These are phyloP conservation scores for Mucor indicus DNA, from an alignment of 371 early-diverging fungal species.

Conservation along the genomic window DNA sequence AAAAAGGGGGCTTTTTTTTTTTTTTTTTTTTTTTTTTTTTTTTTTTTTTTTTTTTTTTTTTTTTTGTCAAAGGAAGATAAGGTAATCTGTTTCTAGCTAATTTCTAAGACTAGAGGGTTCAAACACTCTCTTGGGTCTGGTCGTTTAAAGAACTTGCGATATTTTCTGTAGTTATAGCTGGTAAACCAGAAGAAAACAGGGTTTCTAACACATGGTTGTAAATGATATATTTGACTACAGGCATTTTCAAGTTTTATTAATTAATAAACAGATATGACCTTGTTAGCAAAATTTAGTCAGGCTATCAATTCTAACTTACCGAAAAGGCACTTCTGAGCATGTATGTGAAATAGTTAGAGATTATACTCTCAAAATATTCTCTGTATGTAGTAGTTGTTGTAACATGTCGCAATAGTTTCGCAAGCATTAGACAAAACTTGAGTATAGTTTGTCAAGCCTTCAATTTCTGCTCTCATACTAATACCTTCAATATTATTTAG, in stretches of 20 bases:
- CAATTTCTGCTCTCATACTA: not conserved
- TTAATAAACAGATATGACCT: too few relatives aligned
- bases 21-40: too few relatives aligned
- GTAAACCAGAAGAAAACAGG: constrained; percentile 1
- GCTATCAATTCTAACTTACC: not conserved
- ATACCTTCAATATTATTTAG: not conserved
- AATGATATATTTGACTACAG: not conserved
- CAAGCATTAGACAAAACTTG: constrained; percentile 2
- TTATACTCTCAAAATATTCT: not conserved
- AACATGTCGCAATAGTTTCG: constrained; percentile 3
- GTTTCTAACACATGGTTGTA: not conserved
- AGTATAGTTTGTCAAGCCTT: constrained; percentile 1
- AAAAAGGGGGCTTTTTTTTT: too few relatives aligned
- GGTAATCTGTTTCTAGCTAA: constrained; percentile 1
- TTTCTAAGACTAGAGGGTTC: not conserved
- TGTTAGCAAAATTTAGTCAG: too few relatives aligned
- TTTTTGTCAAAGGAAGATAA: constrained; percentile 3
- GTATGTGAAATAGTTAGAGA: too few relatives aligned
- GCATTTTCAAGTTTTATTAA: not conserved
- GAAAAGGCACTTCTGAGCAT: not conserved
- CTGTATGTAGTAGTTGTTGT: constrained; percentile 4
- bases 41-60: too few relatives aligned
- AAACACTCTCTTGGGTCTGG: not conserved
- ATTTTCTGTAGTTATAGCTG: not conserved
- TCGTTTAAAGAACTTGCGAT: not conserved